These are phyloP conservation scores for Podaxis mareebaensis DNA, from an alignment of 768 basidiomycete genomes.

Conservation along the genomic window DNA sequence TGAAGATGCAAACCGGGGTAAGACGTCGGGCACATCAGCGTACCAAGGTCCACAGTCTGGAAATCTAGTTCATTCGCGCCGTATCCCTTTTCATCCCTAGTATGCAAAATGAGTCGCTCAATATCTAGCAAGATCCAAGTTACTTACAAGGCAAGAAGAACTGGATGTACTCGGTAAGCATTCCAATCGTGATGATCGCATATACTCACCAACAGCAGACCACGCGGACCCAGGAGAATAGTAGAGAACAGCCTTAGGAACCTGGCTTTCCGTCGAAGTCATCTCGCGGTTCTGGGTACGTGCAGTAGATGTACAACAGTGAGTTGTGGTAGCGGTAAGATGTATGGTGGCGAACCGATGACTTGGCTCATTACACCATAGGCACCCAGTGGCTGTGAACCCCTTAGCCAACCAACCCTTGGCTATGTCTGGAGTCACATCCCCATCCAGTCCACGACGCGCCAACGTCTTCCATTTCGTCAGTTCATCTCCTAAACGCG, in stretches of 20 bases:
- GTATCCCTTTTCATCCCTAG: conserved; percentile 80
- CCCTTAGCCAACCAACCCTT: background rate
- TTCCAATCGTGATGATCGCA: background rate
- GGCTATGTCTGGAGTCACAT: background rate
- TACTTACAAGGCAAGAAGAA: conserved; percentile 57
- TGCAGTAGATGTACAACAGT: background rate
- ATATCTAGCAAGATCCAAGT: background rate
- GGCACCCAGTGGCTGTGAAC: conserved; percentile 9
- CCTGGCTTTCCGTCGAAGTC: conserved; percentile 16
- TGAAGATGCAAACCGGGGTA: background rate
- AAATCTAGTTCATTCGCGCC: conserved; percentile 72
- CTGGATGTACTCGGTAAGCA: conserved; percentile 29
- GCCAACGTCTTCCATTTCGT: background rate
- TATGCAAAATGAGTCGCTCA: conserved; percentile 15
- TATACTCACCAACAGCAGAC: conserved; percentile 60
- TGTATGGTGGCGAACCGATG: background rate
- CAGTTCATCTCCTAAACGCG: no score
- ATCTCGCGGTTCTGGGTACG: conserved; percentile 26
- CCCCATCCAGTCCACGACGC: background rate
- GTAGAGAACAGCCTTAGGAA: conserved; percentile 84
- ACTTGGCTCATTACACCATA: background rate
- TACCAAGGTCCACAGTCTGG: conserved; percentile 63
- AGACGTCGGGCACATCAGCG: conserved; percentile 30
- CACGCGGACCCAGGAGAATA: conserved; percentile 61
- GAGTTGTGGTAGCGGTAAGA: background rate